These are phyloP conservation scores for Penicillium sp. DNA, from an alignment of 2,329 filamentous ascomycete species.

Conservation along the genomic window DNA sequence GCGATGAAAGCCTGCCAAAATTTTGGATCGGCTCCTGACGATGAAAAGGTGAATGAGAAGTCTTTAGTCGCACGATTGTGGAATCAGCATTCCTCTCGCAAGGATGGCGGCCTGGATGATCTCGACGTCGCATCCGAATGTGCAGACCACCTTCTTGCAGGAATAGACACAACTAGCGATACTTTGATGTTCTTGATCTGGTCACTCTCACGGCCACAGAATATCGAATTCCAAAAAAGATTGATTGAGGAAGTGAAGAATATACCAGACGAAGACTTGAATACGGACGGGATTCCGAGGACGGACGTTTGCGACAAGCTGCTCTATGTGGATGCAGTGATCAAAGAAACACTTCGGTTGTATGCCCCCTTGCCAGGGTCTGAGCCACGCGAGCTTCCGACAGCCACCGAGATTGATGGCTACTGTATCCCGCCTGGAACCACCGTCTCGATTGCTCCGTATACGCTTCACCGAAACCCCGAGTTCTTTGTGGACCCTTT, in stretches of 20 bases:
- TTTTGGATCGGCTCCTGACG: slow-evolving; percentile 32
- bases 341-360: slow-evolving; percentile 59
- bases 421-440: slow-evolving; percentile 41
- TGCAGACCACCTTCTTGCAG: slow-evolving; percentile 61
- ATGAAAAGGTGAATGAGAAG: slow-evolving; percentile 39
- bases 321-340: slow-evolving; percentile 55
- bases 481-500: slow-evolving; percentile 38
- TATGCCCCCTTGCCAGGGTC: slow-evolving; percentile 58
- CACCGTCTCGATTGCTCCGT: slow-evolving; percentile 42
- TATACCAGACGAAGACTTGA: slow-evolving; percentile 29
- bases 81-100: slow-evolving; percentile 26
- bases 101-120: slow-evolving; percentile 39
- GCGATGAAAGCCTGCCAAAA: slow-evolving; percentile 31
- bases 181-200: slow-evolving; percentile 60
- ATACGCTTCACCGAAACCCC: slow-evolving; percentile 42
- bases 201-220: slow-evolving; percentile 54
- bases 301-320: slow-evolving; percentile 49
- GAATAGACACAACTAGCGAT: slow-evolving; percentile 61
- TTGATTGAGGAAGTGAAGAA: slow-evolving; percentile 52
- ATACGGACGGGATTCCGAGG: slow-evolving; percentile 40
- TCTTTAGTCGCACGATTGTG: slow-evolving; percentile 35
- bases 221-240: slow-evolving; percentile 51
- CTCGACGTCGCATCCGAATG: slow-evolving; percentile 61
- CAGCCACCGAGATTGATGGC: slow-evolving; percentile 44
- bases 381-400: slow-evolving; percentile 50